Base-by-base conservation (phyloP, 2,329 filamentous ascomycete genomes). In the Erysiphe pulchra region DNA sequence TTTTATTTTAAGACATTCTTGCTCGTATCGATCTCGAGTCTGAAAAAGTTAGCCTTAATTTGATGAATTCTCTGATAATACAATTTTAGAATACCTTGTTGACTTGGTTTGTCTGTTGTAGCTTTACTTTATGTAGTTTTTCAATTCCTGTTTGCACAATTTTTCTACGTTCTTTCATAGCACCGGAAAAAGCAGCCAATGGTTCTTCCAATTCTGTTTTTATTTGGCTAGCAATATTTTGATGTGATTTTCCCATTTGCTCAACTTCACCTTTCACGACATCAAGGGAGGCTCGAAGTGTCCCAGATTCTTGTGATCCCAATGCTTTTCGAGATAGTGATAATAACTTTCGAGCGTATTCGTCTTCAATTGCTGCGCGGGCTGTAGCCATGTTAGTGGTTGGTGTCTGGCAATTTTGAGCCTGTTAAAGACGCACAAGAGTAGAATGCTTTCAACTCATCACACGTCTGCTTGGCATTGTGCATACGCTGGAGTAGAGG, bases 1-100 rank as follows among this genome's bases (percentile, higher is more conserved):
- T 63, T 98, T 98, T 61, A 98, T 95, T 60, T 93, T 90, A 40
- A 98, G 69, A 59, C 87, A 95, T 55, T 98, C 92, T 61, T 98
- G 87, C 62, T 98, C 90, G 59, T 92, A 98, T 44, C 80, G 79
- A 62, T 98, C 90, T 52, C 90, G 74, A 14, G 86, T 81, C 80
- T 84, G 50, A 7, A 18, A 11, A 16, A 33, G 42, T 55, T 28
- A 53, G 50, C 8, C 24, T 28, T 28, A 28, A 6, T 28, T 28
- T 28, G 24, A 28, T 28, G 6, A 28, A 28, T 38, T 45, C n/a
- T n/a, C 7, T 34, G 12, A 34, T 14, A 16, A 34, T 16, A 2
- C 12, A 34, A 34, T 34, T 5, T 2, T 34, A 16, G 33, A 16
- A 45, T 53, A 83, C 80, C 72, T 98, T 98, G 65, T 94, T 95